Evolutionary conservation across 257 asterid genomes (phyloP), one percentile per base, ranked within the genome.

Genomic region (Prunella vulgaris): DNA sequence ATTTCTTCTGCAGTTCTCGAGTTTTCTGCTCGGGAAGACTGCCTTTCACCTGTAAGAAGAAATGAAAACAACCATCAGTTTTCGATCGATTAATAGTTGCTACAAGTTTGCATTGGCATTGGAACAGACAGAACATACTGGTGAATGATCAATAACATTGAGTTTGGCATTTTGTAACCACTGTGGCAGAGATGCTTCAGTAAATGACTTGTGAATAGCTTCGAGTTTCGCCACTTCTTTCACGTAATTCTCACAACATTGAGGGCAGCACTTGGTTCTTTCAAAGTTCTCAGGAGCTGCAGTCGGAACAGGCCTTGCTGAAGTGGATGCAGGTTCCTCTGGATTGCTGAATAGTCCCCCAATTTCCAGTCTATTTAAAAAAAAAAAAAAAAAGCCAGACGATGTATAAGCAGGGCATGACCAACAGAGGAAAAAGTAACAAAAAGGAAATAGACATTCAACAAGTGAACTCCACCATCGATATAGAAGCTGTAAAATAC

Each of bases 131-230:
- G 33, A 37, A 70, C 74, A 48, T 83, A 86, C 97, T 76, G 80
- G 79, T 49, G 86, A 72, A 14, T 28, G 76, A 72, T 80, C 76
- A 13, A 78, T 77, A 20, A 73, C 74, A 20, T 70, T 28, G 75
- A 75, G 71, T 77, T 86, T 84, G 8, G 88, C 96, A 56, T 74
- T 84, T 80, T 82, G 93, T 85, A 88, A 56, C 95, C 95, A 90
- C 42, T 71, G 90, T 6, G 95, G 97, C 63, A 90, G 83, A 30
- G 88, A 44, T 20, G 88, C 70, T 60, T 83, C 88, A 0, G 77
- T 73, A 22, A 82, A 76, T 9, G 85, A 84, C 74, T 76, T 85
- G 76, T 87, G 95, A 30, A 76, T 79, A 1, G 82, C 72, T 12
- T 71, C 75, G 69, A 87, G 83, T 73, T 78, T 77, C 2, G 82